These are phyloP conservation scores for Phycomyces nitens DNA, from an alignment of 192 early-diverging fungal species.

Conservation along the genomic window DNA sequence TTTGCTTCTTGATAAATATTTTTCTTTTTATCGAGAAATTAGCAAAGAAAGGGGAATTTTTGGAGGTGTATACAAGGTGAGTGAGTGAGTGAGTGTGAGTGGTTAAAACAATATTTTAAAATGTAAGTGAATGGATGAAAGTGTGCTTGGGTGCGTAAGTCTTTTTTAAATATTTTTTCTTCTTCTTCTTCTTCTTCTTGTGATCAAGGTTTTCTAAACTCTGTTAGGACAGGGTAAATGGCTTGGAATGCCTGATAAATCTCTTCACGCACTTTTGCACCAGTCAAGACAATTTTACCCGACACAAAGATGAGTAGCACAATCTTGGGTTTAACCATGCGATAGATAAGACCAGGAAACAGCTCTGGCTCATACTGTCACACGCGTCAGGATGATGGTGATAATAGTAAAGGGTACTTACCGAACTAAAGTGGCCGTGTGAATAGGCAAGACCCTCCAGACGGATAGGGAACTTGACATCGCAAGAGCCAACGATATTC, in stretches of 20 bases:
- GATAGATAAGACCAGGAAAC: slow-evolving; percentile 98
- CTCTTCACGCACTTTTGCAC: slow-evolving; percentile 95
- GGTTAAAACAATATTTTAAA: no score
- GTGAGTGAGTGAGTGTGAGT: no score
- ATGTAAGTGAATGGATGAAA: no score
- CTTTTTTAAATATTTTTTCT: no score
- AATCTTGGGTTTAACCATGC: slow-evolving; percentile 98
- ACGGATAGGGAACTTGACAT: slow-evolving; percentile 99
- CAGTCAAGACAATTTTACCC: slow-evolving; percentile 99
- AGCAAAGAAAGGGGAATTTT: no score
- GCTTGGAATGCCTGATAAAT: slow-evolving; percentile 98
- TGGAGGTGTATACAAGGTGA: no score
- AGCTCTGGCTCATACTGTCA: slow-evolving; percentile 98
- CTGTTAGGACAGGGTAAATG: slow-evolving; percentile 94
- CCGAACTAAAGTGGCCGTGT: slow-evolving; percentile 88
- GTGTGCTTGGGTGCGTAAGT: no score
- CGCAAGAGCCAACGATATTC: slow-evolving; percentile 98
- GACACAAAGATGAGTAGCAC: slow-evolving; percentile 98
- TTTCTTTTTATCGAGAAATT: slow-evolving; percentile 3
- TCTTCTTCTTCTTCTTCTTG: slow-evolving; percentile 10
- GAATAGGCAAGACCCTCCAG: slow-evolving; percentile 93
- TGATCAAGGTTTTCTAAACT: slow-evolving; percentile 70
- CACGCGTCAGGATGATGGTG: no score
- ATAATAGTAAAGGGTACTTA: no score
- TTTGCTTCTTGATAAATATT: slow-evolving; percentile 4